Evolutionary conservation across 2,329 filamentous ascomycete species (phyloP).

Genomic region (Colletotrichum orchidophilum): DNA sequence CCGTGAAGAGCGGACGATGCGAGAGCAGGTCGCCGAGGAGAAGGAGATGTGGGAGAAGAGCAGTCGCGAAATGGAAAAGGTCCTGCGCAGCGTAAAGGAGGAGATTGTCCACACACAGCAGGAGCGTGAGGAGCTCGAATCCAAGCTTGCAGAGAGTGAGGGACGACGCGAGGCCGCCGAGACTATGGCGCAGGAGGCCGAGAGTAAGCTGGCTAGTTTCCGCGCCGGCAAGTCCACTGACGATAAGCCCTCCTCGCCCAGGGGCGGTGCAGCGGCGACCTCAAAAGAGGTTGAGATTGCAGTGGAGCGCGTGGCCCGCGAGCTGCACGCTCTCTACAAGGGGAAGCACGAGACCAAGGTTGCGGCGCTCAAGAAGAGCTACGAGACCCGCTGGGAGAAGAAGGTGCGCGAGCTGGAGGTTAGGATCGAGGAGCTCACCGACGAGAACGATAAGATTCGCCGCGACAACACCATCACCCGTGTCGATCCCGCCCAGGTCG

Average conservation of each 20-base stretch:
- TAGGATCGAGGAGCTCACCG: constrained; percentile 73
- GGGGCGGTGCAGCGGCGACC: constrained; percentile 39
- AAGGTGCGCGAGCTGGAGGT: constrained; percentile 81
- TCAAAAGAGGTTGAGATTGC: constrained; percentile 80
- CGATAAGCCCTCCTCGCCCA: constrained; percentile 48
- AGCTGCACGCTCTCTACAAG: constrained; percentile 94
- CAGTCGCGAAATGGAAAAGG: constrained; percentile 84
- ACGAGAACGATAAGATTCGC: constrained; percentile 80
- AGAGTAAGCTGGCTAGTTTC: constrained; percentile 80
- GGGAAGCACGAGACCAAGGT: constrained; percentile 98
- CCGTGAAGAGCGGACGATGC: constrained; percentile 76
- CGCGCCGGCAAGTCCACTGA: constrained; percentile 66
- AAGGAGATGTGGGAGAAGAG: constrained; percentile 86
- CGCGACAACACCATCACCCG: constrained; percentile 73
- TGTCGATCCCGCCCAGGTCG: constrained; percentile 56
- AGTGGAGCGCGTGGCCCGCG: constrained; percentile 91
- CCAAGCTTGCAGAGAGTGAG: constrained; percentile 80
- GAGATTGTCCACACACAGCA: constrained; percentile 81
- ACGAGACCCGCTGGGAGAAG: constrained; percentile 91
- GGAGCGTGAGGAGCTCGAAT: constrained; percentile 83
- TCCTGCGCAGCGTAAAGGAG: constrained; percentile 81
- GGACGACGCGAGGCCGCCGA: constrained; percentile 78
- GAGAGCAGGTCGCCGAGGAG: constrained; percentile 78
- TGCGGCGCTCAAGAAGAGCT: constrained; percentile 83
- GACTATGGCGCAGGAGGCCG: constrained; percentile 78